phyloP scores from a whole-genome alignment of 179 eudicot genomes.

The Silene coronaria region DNA sequence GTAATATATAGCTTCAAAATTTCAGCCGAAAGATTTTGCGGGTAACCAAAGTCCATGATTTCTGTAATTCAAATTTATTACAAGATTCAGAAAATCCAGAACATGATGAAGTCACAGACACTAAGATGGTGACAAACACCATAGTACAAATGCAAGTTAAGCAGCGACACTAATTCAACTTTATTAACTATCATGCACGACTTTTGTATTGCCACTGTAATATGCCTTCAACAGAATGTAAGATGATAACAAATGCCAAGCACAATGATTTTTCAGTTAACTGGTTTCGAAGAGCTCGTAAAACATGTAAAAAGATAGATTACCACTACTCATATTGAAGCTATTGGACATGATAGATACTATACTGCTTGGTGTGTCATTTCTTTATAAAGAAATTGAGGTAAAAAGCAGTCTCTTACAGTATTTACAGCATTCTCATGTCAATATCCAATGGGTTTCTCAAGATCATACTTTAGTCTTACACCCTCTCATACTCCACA shows the following conservation, averaged over 20 bases:
- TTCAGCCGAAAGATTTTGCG: slow-evolving; percentile 97
- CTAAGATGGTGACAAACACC: neutral
- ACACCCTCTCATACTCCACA: neutral
- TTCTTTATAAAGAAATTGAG: no score
- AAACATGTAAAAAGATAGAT: neutral
- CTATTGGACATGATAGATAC: neutral
- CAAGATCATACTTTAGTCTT: neutral
- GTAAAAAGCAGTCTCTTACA: neutral
- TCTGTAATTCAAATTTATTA: slow-evolving; percentile 42
- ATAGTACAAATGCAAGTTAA: neutral
- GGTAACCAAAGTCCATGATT: slow-evolving; percentile 99
- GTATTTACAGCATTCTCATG: neutral
- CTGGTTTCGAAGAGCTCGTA: neutral
- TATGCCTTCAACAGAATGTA: neutral
- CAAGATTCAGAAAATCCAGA: neutral
- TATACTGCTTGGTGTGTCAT: neutral
- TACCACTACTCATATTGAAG: neutral
- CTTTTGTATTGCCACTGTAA: neutral
- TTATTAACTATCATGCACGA: neutral
- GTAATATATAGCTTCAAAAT: slow-evolving; percentile 96
- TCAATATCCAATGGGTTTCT: neutral
- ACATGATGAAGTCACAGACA: neutral
- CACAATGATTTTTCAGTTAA: slow-evolving; percentile 1
- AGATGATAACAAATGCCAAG: neutral
- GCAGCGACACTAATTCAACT: neutral